Conservation (phyloP, 2,329 filamentous ascomycete species). For the Phaeosphaeria sp. region DNA sequence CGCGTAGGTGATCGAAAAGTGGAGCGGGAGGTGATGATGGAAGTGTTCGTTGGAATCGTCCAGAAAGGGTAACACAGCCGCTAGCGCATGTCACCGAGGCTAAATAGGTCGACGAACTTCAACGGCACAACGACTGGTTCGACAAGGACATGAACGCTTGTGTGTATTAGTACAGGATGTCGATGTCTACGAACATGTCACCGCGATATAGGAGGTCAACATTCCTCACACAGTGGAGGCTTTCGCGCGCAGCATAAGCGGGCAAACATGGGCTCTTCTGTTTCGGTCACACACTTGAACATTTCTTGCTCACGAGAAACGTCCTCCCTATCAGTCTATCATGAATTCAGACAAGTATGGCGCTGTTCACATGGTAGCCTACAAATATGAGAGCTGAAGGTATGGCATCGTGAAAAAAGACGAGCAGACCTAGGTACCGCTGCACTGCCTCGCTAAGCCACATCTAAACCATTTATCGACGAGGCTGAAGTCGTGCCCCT, state of each 20-base stretch:
- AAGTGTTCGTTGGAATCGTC: background rate
- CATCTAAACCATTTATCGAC: too few species aligned
- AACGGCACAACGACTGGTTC: background rate
- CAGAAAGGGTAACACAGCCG: background rate
- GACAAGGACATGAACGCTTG: too few species aligned
- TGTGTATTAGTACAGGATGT: background rate
- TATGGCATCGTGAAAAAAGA: background rate
- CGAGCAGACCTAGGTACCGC: background rate
- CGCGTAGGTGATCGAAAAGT: background rate
- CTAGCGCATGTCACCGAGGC: background rate
- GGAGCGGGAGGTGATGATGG: background rate
- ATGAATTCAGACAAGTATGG: too few species aligned
- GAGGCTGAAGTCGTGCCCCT: too few species aligned
- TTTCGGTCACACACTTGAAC: too few species aligned
- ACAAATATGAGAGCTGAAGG: background rate
- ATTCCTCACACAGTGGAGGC: background rate
- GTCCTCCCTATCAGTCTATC: too few species aligned
- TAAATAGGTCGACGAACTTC: background rate
- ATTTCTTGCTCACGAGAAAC: too few species aligned
- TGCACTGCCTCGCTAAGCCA: background rate
- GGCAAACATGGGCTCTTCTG: too few species aligned
- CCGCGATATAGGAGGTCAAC: background rate
- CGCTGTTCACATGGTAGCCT: background rate
- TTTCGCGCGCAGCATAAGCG: background rate
- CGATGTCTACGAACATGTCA: background rate